These are phyloP conservation scores for Adansonia gregorii DNA, from an alignment of 441 rosid genomes.

Conservation along the genomic window DNA sequence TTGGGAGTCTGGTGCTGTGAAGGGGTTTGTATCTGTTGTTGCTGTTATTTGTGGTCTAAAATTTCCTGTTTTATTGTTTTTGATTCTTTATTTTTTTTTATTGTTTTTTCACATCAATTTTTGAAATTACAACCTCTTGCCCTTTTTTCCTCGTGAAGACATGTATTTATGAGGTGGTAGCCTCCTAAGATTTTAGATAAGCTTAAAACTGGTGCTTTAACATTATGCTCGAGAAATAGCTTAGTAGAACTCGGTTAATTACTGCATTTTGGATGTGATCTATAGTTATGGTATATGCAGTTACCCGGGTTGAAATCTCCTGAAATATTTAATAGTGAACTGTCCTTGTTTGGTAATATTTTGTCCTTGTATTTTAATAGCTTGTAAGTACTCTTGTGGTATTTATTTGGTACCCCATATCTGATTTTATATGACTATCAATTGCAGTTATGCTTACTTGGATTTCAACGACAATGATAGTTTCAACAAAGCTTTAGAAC, in stretches of 20 bases:
- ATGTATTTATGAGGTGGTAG: background rate
- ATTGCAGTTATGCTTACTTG: conserved; percentile 69
- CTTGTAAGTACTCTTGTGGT: background rate
- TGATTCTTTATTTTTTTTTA: too few relatives aligned
- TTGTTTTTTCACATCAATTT: too few relatives aligned
- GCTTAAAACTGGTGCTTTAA: background rate
- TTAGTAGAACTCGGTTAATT: background rate
- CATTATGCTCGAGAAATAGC: background rate
- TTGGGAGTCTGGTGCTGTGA: conserved; percentile 59
- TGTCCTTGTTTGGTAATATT: background rate
- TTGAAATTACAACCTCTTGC: background rate
- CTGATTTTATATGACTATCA: background rate
- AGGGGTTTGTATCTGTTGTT: conserved; percentile 61
- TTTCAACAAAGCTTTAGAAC: conserved; percentile 61
- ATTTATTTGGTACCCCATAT: background rate
- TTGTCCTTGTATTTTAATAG: background rate
- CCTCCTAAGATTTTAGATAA: background rate
- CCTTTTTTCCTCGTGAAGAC: background rate
- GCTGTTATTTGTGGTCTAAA: background rate
- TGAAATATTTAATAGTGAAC: background rate
- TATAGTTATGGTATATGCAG: too few relatives aligned
- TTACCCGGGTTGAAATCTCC: background rate
- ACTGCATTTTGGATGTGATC: background rate
- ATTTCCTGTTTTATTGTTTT: background rate
- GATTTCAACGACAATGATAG: conserved; percentile 50